These are phyloP conservation scores for Emmonsia crescens DNA, from an alignment of 2,329 filamentous ascomycete species.

Conservation along the genomic window DNA sequence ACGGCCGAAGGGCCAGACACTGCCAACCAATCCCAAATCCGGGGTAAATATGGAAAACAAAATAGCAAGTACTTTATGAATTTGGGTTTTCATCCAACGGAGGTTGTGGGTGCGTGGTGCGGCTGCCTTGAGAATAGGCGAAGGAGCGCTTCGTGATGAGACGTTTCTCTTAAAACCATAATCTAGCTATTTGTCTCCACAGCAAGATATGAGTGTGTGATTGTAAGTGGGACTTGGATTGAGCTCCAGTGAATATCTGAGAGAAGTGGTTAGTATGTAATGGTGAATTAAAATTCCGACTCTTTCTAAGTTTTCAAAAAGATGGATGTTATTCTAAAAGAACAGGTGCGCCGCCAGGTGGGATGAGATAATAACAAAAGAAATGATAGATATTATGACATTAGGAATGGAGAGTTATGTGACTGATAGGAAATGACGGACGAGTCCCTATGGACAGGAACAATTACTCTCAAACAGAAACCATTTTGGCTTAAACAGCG, in stretches of 20 bases:
- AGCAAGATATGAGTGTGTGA: not conserved
- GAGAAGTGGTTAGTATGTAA: not conserved
- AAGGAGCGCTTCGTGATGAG: not conserved
- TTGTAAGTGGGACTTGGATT: not conserved
- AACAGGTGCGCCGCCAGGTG: no score
- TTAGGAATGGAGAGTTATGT: not conserved
- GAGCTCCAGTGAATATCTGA: not conserved
- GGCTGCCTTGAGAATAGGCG: not conserved
- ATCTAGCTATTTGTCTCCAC: not conserved
- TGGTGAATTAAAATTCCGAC: no score
- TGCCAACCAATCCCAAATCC: not conserved
- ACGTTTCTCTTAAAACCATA: not conserved
- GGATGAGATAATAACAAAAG: no score
- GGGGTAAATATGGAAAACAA: not conserved
- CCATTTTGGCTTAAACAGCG: no score
- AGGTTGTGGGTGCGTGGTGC: not conserved
- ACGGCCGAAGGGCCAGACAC: not conserved
- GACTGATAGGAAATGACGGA: no score
- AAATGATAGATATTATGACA: not conserved
- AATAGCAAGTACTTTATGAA: not conserved
- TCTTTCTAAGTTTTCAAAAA: no score
- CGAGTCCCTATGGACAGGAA: no score
- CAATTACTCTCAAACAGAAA: no score
- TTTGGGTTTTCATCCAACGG: not conserved
- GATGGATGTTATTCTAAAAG: no score